Base-by-base conservation (phyloP, 805 yeast species). In the Saitoella complicata region DNA sequence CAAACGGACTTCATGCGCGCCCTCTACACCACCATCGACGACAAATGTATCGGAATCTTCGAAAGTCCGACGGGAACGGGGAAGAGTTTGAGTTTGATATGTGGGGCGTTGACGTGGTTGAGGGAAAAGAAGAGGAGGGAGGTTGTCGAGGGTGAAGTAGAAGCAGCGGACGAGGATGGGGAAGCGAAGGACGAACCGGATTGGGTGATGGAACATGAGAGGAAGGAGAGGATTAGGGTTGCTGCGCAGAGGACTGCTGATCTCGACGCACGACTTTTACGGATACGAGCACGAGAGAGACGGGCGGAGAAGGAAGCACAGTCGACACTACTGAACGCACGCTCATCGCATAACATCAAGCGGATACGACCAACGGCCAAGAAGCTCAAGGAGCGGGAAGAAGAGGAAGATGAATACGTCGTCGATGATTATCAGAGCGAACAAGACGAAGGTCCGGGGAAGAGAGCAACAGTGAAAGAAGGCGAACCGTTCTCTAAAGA, bases 61-160 rank as follows among this genome's bases (percentile, higher is more conserved):
- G 96, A 87, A 58, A 79, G 91, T 46, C 97, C 97, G 0, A 87
- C 97, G 0, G 97, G 97, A 5, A 83, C 42, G 9, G 45, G 37
- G 9, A 43, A 40, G 34, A 38, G 38, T 29, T 64, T 88, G 2
- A 84, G 95, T 0, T 62, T 87, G 40, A 80, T 88, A 3, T 88
- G 96, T 57, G 74, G 93, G 0, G 67, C 88, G 0, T 70, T 87
- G 72, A 74, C 87, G 0, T 87, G 95, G 94, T 64, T 87, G 33
- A 59, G 88, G 46, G 67, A 73, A 13, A 60, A 69, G 50, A 72
- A 73, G 48, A 53, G 56, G 13, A 50, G 48, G n/a, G 34, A 45
- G 9, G 52, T 44, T 1, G 48, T 33, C 0, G 53, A 58, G 2
- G 10, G 7, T n/a, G 35, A 39, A 31, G 33, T 31, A 9, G 6